Conservation (phyloP, 768 basidiomycete genomes). For the Amanita pseudoporphyria region DNA sequence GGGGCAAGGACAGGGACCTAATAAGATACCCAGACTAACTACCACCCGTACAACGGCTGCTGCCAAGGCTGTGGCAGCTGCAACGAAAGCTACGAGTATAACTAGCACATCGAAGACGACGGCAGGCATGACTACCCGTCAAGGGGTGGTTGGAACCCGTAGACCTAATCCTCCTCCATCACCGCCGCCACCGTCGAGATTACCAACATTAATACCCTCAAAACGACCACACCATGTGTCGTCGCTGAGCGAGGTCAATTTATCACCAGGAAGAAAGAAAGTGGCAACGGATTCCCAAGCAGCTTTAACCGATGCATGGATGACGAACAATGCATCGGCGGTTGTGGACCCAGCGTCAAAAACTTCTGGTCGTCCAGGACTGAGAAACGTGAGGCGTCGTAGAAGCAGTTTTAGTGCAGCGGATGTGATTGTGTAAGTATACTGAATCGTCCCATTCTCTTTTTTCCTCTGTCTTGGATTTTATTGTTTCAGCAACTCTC, state of each 20-base stretch:
- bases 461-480: conserved; percentile 5
- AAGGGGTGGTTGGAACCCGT: conserved; percentile 10
- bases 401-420: conserved; percentile 85
- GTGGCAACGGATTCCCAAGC: conserved; percentile 10
- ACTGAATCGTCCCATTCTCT: neutral
- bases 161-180: conserved; percentile 43
- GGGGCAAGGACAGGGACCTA: conserved; percentile 43
- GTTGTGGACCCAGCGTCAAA: conserved; percentile 69
- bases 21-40: conserved; percentile 62
- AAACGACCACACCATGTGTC: conserved; percentile 42
- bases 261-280: conserved; percentile 16
- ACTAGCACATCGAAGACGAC: conserved; percentile 9
- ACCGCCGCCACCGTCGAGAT: conserved; percentile 56
- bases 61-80: conserved; percentile 32
- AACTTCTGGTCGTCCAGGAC: conserved; percentile 54
- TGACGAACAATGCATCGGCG: conserved; percentile 58
- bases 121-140: conserved; percentile 14
- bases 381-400: conserved; percentile 64
- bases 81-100: conserved; percentile 23
- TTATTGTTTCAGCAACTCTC: neutral
- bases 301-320: conserved; percentile 56
- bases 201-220: conserved; percentile 59
- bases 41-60: conserved; percentile 41
- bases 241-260: conserved; percentile 42
- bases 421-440: conserved; percentile 63